Conservation (phyloP, 768 basidiomycete genomes). For the Boletus edulis region DNA sequence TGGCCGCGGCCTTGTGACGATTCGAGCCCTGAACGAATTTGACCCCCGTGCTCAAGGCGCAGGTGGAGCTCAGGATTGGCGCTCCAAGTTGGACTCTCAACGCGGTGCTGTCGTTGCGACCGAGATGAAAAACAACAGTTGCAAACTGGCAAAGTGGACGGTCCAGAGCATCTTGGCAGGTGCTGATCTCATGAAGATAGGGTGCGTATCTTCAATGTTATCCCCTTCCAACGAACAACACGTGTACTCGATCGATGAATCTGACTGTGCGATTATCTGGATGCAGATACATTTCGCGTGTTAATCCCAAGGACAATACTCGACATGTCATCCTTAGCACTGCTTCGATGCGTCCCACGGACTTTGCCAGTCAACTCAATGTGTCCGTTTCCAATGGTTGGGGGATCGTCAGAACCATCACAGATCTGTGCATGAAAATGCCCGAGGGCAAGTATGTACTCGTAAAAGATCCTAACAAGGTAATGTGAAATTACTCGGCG, state of each 20-base stretch:
- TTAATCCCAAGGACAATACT: slow-evolving; percentile 89
- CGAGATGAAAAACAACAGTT: slow-evolving; percentile 99
- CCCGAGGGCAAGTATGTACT: slow-evolving; percentile 98
- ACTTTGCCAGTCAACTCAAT: slow-evolving; percentile 94
- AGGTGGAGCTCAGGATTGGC: slow-evolving; percentile 98
- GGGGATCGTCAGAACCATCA: slow-evolving; percentile 96
- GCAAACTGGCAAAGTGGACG: slow-evolving; percentile 96
- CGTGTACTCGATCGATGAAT: not conserved
- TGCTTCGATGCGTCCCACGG: slow-evolving; percentile 89
- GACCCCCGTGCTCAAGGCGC: slow-evolving; percentile 87
- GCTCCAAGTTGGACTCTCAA: slow-evolving; percentile 93
- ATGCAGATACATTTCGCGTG: slow-evolving; percentile 89
- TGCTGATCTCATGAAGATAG: slow-evolving; percentile 95
- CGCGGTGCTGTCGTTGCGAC: slow-evolving; percentile 97
- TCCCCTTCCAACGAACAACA: not conserved
- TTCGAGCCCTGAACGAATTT: slow-evolving; percentile 96
- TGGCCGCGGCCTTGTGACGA: slow-evolving; percentile 80
- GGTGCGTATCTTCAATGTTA: slow-evolving; percentile 50
- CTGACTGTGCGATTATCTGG: slow-evolving; percentile 15
- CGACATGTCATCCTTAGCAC: slow-evolving; percentile 96
- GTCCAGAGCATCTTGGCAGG: slow-evolving; percentile 94
- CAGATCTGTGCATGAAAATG: slow-evolving; percentile 93
- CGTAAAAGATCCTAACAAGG: slow-evolving; percentile 97
- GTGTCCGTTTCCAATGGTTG: slow-evolving; percentile 94
- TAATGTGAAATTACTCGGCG: slow-evolving; percentile 35